Evolutionary conservation across 306 rosid species (phyloP).

Genomic region (Ormosia semicastrata): DNA sequence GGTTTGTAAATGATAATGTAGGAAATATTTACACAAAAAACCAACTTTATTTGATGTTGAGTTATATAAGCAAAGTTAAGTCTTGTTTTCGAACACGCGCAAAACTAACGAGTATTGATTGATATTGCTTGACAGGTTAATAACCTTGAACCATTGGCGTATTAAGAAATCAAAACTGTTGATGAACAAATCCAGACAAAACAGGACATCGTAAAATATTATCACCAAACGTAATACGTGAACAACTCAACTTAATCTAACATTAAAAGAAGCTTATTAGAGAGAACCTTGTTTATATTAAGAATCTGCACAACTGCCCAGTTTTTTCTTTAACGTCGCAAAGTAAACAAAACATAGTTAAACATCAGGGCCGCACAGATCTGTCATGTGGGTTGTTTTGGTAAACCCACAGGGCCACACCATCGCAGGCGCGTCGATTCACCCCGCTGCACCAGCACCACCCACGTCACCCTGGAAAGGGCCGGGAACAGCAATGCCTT

Average conservation of each 20-base stretch:
- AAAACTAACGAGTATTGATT: not conserved
- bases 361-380: not conserved
- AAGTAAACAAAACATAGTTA: not conserved
- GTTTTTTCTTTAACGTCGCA: not conserved
- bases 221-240: too few relatives aligned
- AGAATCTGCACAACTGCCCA: conserved; percentile 1
- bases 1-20: too few relatives aligned
- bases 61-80: not conserved
- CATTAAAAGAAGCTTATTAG: not conserved
- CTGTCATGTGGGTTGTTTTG: not conserved
- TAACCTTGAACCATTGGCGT: not conserved
- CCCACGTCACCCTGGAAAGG: conserved; percentile 31
- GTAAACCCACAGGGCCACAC: not conserved
- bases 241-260: too few relatives aligned
- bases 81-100: not conserved
- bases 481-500: conserved; percentile 52
- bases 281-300: not conserved
- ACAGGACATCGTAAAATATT: too few relatives aligned
- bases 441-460: conserved; percentile 28
- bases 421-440: conserved; percentile 2
- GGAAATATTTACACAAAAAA: too few relatives aligned
- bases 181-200: not conserved
- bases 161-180: too few relatives aligned
- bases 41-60: too few relatives aligned
- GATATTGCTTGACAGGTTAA: not conserved